These are phyloP conservation scores for Piloderma croceum DNA, from an alignment of 768 basidiomycete genomes.

Conservation along the genomic window DNA sequence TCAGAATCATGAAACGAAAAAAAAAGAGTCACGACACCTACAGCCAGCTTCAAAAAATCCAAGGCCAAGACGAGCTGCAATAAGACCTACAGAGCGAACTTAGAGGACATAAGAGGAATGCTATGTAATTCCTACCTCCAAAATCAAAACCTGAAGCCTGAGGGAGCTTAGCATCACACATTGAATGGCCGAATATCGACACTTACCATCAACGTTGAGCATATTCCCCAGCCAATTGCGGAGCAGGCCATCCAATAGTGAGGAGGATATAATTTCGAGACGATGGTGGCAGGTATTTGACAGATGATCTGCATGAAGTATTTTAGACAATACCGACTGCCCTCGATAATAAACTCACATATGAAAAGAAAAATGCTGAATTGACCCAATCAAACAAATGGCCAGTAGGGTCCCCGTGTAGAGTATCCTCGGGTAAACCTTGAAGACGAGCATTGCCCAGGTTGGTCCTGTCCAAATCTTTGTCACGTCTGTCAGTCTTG, in stretches of 20 bases:
- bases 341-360: constrained; percentile 37
- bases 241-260: constrained; percentile 59
- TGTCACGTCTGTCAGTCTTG: constrained; percentile 4
- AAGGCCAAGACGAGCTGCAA: constrained; percentile 74
- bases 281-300: constrained; percentile 60
- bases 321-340: not conserved
- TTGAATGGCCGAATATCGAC: not conserved
- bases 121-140: constrained; percentile 47
- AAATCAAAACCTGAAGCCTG: constrained; percentile 61
- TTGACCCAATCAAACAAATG: constrained; percentile 73
- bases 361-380: constrained; percentile 74
- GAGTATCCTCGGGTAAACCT: constrained; percentile 57
- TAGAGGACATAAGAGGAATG: constrained; percentile 67
- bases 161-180: not conserved
- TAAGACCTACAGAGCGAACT: constrained; percentile 28
- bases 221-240: constrained; percentile 71
- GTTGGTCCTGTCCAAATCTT: constrained; percentile 68
- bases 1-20: constrained; percentile 16
- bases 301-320: constrained; percentile 48
- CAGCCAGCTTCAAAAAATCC: too few relatives aligned
- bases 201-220: constrained; percentile 64
- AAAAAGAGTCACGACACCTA: too few relatives aligned
- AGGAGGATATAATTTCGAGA: constrained; percentile 65
- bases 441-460: constrained; percentile 76
- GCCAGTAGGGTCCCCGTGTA: constrained; percentile 65